Evolutionary conservation across 116 monocot genomes (phyloP).

Genomic region (Iris pallida): DNA sequence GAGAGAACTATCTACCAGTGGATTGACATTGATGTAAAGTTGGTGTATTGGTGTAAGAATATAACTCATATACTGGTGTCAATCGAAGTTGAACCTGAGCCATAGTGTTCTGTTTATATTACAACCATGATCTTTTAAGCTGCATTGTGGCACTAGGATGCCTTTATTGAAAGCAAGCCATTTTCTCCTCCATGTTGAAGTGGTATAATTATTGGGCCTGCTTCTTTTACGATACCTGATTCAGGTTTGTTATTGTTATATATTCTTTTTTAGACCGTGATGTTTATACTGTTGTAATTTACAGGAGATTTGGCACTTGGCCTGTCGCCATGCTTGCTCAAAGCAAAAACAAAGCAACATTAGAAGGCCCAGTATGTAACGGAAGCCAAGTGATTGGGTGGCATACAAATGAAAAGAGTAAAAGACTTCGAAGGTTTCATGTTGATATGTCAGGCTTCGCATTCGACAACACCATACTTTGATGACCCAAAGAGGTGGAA

Average conservation of each 20-base stretch:
- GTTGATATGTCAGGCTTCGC: conserved; percentile 98
- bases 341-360: conserved; percentile 58
- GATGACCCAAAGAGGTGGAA: conserved; percentile 72
- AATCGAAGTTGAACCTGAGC: no score
- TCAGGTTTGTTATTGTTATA: background rate
- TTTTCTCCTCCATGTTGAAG: background rate
- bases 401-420: conserved; percentile 93
- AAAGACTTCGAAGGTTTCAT: conserved; percentile 87
- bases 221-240: background rate
- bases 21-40: no score
- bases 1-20: no score
- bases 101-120: no score
- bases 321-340: conserved; percentile 87
- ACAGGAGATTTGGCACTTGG: conserved; percentile 93
- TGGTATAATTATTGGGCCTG: background rate
- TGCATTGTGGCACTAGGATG: background rate
- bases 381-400: conserved; percentile 79
- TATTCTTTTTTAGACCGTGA: background rate
- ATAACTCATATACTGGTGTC: no score
- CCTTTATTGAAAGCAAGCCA: background rate
- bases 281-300: conserved; percentile 5
- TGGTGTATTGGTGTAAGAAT: no score
- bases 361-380: conserved; percentile 95
- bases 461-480: conserved; percentile 92
- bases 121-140: no score